Conservation (phyloP, 2,329 filamentous ascomycete genomes). For the Teratosphaeria zuluensis region DNA sequence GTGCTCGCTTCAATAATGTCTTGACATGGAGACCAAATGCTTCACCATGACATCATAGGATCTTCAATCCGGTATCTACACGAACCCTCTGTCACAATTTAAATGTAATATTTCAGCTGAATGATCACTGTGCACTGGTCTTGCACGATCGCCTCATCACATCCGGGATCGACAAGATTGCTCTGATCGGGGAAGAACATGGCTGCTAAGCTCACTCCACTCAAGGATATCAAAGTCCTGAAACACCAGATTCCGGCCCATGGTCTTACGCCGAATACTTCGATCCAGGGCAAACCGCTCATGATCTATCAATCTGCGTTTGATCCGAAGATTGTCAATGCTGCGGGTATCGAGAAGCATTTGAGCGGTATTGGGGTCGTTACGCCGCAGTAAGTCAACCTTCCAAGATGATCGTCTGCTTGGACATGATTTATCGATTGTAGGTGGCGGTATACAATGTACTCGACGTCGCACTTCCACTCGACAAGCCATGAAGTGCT, state of each 20-base stretch:
- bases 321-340: conserved; percentile 27
- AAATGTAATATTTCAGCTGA: too few species aligned
- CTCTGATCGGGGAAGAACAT: too few species aligned
- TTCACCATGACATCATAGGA: background rate
- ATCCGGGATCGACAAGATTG: too few species aligned
- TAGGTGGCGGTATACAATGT: conserved; percentile 63
- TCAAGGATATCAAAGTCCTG: conserved; percentile 46
- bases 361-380: conserved; percentile 46
- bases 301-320: conserved; percentile 58
- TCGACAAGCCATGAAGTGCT: conserved; percentile 59
- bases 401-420: too few species aligned
- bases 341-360: conserved; percentile 47
- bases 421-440: too few species aligned
- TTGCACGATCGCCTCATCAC: too few species aligned
- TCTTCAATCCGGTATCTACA: too few species aligned
- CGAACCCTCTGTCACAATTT: too few species aligned
- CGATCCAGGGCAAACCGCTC: conserved; percentile 52
- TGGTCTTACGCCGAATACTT: conserved; percentile 52
- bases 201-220: conserved; percentile 29
- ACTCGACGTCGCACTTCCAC: conserved; percentile 56
- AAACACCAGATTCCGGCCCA: conserved; percentile 51
- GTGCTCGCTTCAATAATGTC: background rate
- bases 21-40: background rate
- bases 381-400: conserved; percentile 42
- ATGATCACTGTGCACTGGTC: too few species aligned